Evolutionary conservation across 2,329 filamentous ascomycete species (phyloP).

Genomic region (Claviceps humidiphila): DNA sequence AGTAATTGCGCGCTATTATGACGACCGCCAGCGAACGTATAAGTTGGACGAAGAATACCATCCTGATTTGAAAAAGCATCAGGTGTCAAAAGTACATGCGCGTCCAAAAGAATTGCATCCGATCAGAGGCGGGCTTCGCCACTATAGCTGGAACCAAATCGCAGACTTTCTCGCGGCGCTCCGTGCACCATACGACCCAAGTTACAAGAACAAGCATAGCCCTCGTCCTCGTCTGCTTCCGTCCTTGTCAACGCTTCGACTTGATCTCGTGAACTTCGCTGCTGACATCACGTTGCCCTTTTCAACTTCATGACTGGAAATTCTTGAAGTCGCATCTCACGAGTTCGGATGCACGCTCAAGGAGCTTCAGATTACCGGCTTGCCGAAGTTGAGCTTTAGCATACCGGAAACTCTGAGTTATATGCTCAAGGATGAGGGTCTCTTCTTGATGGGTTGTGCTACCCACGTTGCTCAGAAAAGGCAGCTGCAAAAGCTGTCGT

Average conservation of each 20-base stretch:
- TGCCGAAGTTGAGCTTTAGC: conserved; percentile 35
- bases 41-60: conserved; percentile 30
- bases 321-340: conserved; percentile 40
- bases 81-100: conserved; percentile 28
- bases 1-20: conserved; percentile 42
- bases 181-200: conserved; percentile 35
- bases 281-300: conserved; percentile 30
- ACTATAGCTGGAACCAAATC: conserved; percentile 41
- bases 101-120: conserved; percentile 32
- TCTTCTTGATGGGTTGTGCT: conserved; percentile 34
- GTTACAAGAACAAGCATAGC: conserved; percentile 19
- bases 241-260: conserved; percentile 30
- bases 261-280: conserved; percentile 41
- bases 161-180: conserved; percentile 38
- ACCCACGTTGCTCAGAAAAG: conserved; percentile 28
- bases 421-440: conserved; percentile 39
- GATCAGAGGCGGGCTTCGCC: conserved; percentile 37
- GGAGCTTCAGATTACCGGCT: conserved; percentile 38
- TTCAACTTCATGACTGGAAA: conserved; percentile 25
- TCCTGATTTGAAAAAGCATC: conserved; percentile 25
- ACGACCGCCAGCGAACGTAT: conserved; percentile 32
- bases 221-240: conserved; percentile 33
- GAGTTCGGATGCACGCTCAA: conserved; percentile 40
- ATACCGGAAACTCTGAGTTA: conserved; percentile 34
- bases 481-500: conserved; percentile 24